Evolutionary conservation across 345 rosid genomes (phyloP), one percentile per base, ranked within the genome.

Genomic region (Salix udensis): DNA sequence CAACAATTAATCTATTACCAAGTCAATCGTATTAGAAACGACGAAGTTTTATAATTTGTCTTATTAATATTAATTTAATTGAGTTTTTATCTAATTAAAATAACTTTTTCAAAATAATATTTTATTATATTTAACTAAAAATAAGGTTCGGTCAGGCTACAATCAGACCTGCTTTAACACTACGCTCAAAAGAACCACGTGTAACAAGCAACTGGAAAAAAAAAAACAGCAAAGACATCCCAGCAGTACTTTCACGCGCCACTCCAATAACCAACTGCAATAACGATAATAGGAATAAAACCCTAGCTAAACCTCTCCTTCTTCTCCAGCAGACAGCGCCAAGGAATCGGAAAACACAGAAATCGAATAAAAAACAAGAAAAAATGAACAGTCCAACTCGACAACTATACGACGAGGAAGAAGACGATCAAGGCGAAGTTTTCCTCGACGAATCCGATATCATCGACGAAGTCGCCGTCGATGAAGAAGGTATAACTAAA

Each of bases 371-470:
- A 2, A 58, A 37, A 34, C 6, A 26, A 1, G 8, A 7, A 18
- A 48, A 52, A 13, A 77, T 77, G 80, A 50, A 24, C 2, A 62
- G 46, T 64, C 34, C 62, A 62, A 42, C 61, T 42, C 46, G 65
- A 72, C 23, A 65, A 50, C 12, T 10, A 11, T 23, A 69, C 46
- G 78, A 77, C 15, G 76, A 76, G 6, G 78, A 77, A 6, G 73
- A 67, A 11, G 67, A 70, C 21, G 81, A 70, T 55, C 73, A 82
- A 28, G 84, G 74, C 34, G 82, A 78, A 28, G 84, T 93, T 39
- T 95, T 89, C 80, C 85, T 95, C 7, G 90, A 92, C 28, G 93
- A 95, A 30, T 82, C 91, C 19, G 98, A 95, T 77, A 88, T 93
- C 65, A 62, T 93, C 67, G 81, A 84, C 46, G 97, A 93, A 80